These are phyloP conservation scores for Rhizopogon vulgaris DNA, from an alignment of 768 basidiomycete genomes.

Conservation along the genomic window DNA sequence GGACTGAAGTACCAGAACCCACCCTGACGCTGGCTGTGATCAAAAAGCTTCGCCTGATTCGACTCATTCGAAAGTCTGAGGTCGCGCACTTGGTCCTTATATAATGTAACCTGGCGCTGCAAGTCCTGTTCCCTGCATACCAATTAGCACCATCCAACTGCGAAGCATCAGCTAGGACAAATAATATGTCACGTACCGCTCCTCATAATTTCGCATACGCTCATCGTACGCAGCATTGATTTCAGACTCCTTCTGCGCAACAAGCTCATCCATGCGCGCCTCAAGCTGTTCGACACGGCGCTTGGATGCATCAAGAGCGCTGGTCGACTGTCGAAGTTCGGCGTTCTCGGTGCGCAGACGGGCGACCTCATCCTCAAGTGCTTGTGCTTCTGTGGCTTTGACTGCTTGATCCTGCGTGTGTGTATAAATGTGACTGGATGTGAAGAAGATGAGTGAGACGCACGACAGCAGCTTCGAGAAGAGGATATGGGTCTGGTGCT, in stretches of 20 bases:
- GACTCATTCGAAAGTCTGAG: slow-evolving; percentile 88
- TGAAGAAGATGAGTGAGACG: slow-evolving; percentile 14
- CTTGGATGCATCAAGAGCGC: slow-evolving; percentile 59
- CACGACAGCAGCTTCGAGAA: slow-evolving; percentile 91
- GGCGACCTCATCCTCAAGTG: slow-evolving; percentile 69
- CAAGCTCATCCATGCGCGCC: slow-evolving; percentile 93
- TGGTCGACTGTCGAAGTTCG: slow-evolving; percentile 69
- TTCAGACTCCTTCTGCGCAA: slow-evolving; percentile 92
- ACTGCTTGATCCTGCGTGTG: slow-evolving; percentile 81
- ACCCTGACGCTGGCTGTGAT: slow-evolving; percentile 91
- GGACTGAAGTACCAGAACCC: slow-evolving; percentile 5
- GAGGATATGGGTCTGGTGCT: slow-evolving; percentile 94
- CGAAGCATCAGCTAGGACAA: not conserved
- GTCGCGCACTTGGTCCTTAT: slow-evolving; percentile 85
- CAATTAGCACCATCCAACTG: not conserved
- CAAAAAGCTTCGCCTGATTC: slow-evolving; percentile 86
- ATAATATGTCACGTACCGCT: slow-evolving; percentile 51
- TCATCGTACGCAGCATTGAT: slow-evolving; percentile 97
- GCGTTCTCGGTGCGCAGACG: slow-evolving; percentile 77
- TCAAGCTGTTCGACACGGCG: slow-evolving; percentile 80
- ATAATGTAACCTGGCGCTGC: slow-evolving; percentile 83
- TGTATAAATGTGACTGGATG: not conserved
- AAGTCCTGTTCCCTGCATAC: slow-evolving; percentile 81
- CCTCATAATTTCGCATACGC: slow-evolving; percentile 91
- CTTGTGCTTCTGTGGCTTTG: slow-evolving; percentile 71